Evolutionary conservation across 108 stramenopile genomes (phyloP).

Genomic region (Mayamaea pseudoterrestris): DNA sequence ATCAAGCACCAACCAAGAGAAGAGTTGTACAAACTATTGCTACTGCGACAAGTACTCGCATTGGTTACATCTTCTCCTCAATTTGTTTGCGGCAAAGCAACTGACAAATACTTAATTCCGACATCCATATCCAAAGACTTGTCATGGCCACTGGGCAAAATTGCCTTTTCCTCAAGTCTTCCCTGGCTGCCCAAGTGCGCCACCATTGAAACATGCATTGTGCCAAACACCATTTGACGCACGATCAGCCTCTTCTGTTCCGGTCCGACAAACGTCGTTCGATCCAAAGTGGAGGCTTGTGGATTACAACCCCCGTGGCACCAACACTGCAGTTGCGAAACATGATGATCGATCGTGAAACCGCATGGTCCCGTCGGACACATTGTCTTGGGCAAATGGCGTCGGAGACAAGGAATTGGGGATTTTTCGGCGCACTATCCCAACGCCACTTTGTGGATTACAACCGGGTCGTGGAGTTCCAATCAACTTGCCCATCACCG

Average conservation of each 20-base stretch:
- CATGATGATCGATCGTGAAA: conserved; percentile 45
- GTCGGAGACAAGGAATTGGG: conserved; percentile 87
- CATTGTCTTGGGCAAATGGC: conserved; percentile 81
- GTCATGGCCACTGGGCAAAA: conserved; percentile 73
- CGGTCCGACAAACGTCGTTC: conserved; percentile 73
- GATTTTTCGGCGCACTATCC: conserved; percentile 69
- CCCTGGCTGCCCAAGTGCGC: conserved; percentile 57
- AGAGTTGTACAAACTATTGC: too few species aligned
- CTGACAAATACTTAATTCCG: conserved; percentile 17
- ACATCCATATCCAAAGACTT: conserved; percentile 19
- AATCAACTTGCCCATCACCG: conserved; percentile 52
- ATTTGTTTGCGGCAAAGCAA: neutral
- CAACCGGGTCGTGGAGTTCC: conserved; percentile 81
- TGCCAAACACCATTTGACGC: conserved; percentile 63
- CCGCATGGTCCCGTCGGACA: conserved; percentile 73
- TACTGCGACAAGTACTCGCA: too few species aligned
- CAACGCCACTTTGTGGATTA: conserved; percentile 67
- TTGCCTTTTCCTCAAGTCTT: conserved; percentile 66
- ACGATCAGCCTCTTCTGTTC: conserved; percentile 90
- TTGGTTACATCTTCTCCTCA: too few species aligned
- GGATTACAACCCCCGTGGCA: conserved; percentile 82
- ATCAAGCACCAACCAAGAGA: too few species aligned
- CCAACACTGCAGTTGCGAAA: conserved; percentile 76
- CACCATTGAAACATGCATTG: conserved; percentile 41
- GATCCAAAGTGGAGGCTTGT: conserved; percentile 63